phyloP scores from a whole-genome alignment of 2,329 filamentous ascomycete genomes.

The Cercospora sp. region DNA sequence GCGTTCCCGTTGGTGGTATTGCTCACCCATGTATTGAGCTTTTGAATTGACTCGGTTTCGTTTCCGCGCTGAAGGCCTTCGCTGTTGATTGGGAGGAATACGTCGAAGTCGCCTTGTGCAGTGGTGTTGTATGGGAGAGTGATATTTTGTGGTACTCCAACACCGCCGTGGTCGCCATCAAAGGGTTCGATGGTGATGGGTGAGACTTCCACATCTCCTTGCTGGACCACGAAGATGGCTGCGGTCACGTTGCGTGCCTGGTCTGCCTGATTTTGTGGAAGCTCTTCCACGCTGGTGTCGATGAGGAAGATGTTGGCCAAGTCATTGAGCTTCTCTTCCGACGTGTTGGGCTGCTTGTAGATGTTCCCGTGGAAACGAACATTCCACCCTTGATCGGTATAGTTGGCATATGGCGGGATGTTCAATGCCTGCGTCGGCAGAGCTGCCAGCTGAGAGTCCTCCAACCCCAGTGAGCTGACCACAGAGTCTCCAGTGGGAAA shows the following conservation, averaged over 20 bases:
- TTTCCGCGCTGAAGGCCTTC: slow-evolving; percentile 65
- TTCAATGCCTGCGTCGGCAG: slow-evolving; percentile 71
- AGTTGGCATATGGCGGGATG: slow-evolving; percentile 68
- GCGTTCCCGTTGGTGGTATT: slow-evolving; percentile 67
- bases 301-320: slow-evolving; percentile 72
- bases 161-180: slow-evolving; percentile 51
- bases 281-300: slow-evolving; percentile 60
- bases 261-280: slow-evolving; percentile 60
- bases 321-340: slow-evolving; percentile 63
- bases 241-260: slow-evolving; percentile 74
- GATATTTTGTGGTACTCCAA: slow-evolving; percentile 59
- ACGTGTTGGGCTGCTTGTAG: slow-evolving; percentile 74
- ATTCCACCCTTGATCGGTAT: slow-evolving; percentile 75
- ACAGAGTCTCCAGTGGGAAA: slow-evolving; percentile 63
- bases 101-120: slow-evolving; percentile 69
- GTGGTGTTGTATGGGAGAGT: slow-evolving; percentile 68
- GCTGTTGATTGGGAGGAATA: slow-evolving; percentile 65
- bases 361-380: slow-evolving; percentile 76
- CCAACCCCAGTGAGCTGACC: slow-evolving; percentile 61
- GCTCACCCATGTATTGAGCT: slow-evolving; percentile 67
- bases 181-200: slow-evolving; percentile 63
- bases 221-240: slow-evolving; percentile 74
- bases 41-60: slow-evolving; percentile 63
- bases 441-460: slow-evolving; percentile 59
- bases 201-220: slow-evolving; percentile 61